Base-by-base conservation (phyloP, 176 grass and related monocot genomes). In the Miscanthus lutarioriparius region DNA sequence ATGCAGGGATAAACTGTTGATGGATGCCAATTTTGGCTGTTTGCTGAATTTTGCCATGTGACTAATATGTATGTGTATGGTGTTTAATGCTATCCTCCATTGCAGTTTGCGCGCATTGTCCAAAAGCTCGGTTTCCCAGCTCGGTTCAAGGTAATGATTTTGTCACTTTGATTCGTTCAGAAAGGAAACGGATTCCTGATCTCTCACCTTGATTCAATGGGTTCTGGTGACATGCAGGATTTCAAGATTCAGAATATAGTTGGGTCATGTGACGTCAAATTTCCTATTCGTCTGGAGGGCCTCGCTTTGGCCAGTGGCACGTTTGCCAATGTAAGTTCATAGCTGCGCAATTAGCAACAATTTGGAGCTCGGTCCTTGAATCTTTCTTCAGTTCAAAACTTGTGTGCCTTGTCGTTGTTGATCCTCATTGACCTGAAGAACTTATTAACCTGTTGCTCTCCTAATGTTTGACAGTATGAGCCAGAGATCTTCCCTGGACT, bases 231-330 rank as follows among this genome's bases (percentile, higher is more conserved):
- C 32, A 48, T 67, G 47, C 73, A 98, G 92, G 92, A 98, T 83
- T 98, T 98, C 80, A 95, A 93, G 92, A 91, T 98, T 8, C 92
- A 98, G 79, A 97, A 98, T 69, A 93, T 95, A 45, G 95, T 95
- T 45, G 92, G 59, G 32, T 97, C 92, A 40, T 95, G 91, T 74
- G 95, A 95, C 66, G 92, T 91, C 79, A 93, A 95, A 81, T 98
- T 98, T 65, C 85, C 91, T 11, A 95, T 95, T 75, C 88, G 87
- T 74, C 82, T 98, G 7, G 95, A 98, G 88, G 87, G 87, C 58
- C 92, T 97, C 81, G 65, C 88, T 61, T 86, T 71, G n/a, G 17
- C 13, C 66, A 89, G 83, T 80, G 92, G 70, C 86, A 76, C 45
- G 59, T 97, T 93, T 83, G 89, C 90, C n/a, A 82, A 70, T 65